Evolutionary conservation across 192 early-diverging fungal species (phyloP).

Genomic region (Podila epicladia): DNA sequence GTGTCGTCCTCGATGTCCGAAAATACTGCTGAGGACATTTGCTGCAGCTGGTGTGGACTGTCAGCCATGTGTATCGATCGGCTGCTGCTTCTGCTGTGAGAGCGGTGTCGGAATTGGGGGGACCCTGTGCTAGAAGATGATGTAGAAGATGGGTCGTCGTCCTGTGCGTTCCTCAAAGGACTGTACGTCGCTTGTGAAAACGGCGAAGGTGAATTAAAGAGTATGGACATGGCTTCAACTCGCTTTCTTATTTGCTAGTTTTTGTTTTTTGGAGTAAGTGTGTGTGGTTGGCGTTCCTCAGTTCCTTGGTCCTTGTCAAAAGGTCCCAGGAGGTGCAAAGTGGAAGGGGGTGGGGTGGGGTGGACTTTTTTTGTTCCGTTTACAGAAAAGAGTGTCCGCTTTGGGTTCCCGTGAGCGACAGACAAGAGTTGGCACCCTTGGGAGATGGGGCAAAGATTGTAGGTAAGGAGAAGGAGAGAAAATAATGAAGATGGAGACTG

Average conservation of each 20-base stretch:
- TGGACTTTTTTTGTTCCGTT: too few relatives aligned
- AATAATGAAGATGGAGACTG: background rate
- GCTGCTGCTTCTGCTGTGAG: conserved; percentile 31
- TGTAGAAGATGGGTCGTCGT: conserved; percentile 25
- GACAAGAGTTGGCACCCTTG: too few relatives aligned
- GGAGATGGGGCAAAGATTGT: background rate
- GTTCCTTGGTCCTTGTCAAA: too few relatives aligned
- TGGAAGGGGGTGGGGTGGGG: too few relatives aligned
- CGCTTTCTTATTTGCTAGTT: background rate
- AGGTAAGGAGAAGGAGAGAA: background rate
- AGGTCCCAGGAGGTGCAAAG: too few relatives aligned
- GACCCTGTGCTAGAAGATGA: background rate
- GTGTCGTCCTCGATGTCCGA: conserved; percentile 27
- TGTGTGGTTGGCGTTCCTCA: too few relatives aligned
- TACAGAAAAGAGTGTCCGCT: too few relatives aligned
- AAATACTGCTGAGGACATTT: conserved; percentile 1
- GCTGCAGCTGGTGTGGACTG: background rate
- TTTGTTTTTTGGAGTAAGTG: too few relatives aligned
- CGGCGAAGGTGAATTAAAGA: conserved; percentile 29
- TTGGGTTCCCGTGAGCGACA: too few relatives aligned
- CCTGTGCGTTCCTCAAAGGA: conserved; percentile 43
- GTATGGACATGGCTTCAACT: conserved; percentile 15
- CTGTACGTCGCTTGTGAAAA: conserved; percentile 43
- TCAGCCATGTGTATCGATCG: conserved; percentile 21
- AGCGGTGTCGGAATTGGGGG: conserved; percentile 27